phyloP scores from a whole-genome alignment of 1,139 yeast species.

The Yamadazyma epiphylla region DNA sequence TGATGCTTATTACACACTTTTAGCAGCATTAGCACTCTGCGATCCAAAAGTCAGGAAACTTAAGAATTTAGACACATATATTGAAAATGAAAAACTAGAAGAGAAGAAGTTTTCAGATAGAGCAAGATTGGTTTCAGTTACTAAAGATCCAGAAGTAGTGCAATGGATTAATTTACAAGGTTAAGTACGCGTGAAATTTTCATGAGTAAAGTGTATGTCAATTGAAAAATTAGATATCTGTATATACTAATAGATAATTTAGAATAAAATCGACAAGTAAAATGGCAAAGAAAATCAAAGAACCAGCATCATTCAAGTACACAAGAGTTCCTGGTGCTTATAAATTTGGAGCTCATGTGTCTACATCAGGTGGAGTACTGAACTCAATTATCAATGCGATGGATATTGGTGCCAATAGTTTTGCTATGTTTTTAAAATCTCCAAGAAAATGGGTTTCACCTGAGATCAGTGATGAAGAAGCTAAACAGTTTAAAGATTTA shows the following conservation, averaged over 20 bases:
- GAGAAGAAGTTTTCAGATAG: constrained; percentile 11
- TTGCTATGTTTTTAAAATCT: constrained; percentile 86
- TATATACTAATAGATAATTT: constrained; percentile 1
- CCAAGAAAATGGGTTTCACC: constrained; percentile 93
- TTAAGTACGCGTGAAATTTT: no score
- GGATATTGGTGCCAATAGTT: constrained; percentile 76
- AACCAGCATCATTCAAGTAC: constrained; percentile 16
- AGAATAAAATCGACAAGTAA: constrained; percentile 6
- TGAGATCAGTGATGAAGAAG: constrained; percentile 63
- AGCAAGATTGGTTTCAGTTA: no score
- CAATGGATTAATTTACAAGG: no score
- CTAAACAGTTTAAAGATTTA: constrained; percentile 54
- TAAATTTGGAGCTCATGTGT: constrained; percentile 83
- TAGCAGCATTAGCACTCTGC: constrained; percentile 50
- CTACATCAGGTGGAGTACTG: constrained; percentile 68
- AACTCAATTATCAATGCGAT: constrained; percentile 74
- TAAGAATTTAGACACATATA: constrained; percentile 16
- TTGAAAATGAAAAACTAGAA: constrained; percentile 8
- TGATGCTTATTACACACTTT: constrained; percentile 71
- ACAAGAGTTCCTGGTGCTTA: constrained; percentile 19
- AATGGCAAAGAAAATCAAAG: constrained; percentile 7
- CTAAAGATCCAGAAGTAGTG: constrained; percentile 1
- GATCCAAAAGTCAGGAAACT: constrained; percentile 40
- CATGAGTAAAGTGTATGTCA: constrained; percentile 8
- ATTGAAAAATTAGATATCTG: not conserved